Conservation (phyloP, 2,329 filamentous ascomycete species). For the Alternaria brassicicola region DNA sequence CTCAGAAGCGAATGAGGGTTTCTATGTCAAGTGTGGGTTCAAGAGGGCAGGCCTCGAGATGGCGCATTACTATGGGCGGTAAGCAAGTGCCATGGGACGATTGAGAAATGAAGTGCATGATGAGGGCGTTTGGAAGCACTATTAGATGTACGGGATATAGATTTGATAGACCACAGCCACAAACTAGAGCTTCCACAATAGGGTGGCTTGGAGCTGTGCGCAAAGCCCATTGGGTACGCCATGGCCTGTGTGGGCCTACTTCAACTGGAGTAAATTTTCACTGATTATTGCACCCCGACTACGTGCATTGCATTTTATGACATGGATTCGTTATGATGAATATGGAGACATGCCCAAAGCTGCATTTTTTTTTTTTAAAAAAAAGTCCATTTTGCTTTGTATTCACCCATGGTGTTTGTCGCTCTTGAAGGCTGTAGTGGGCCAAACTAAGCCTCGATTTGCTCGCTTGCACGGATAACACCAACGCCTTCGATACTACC, state of each 20-base stretch:
- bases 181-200: background rate
- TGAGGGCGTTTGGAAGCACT: conserved; percentile 5
- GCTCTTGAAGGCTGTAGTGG: background rate
- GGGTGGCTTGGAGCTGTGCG: background rate
- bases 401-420: background rate
- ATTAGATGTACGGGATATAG: conserved; percentile 1
- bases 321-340: background rate
- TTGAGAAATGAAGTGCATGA: background rate
- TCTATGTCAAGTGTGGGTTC: conserved; percentile 98
- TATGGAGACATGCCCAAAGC: background rate
- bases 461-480: conserved; percentile 9
- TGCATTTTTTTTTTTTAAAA: too few relatives aligned
- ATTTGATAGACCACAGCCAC: background rate
- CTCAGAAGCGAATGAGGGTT: conserved; percentile 93
- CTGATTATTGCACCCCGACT: background rate
- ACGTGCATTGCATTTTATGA: background rate
- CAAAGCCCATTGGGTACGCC: background rate
- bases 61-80: conserved; percentile 80
- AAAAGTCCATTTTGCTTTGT: background rate
- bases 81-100: background rate
- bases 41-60: conserved; percentile 91
- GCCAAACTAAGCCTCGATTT: conserved; percentile 5
- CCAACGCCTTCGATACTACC: background rate
- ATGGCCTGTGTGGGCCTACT: background rate
- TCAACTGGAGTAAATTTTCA: background rate